phyloP scores from a whole-genome alignment of 108 stramenopile species.

The Cyclotella baltica region DNA sequence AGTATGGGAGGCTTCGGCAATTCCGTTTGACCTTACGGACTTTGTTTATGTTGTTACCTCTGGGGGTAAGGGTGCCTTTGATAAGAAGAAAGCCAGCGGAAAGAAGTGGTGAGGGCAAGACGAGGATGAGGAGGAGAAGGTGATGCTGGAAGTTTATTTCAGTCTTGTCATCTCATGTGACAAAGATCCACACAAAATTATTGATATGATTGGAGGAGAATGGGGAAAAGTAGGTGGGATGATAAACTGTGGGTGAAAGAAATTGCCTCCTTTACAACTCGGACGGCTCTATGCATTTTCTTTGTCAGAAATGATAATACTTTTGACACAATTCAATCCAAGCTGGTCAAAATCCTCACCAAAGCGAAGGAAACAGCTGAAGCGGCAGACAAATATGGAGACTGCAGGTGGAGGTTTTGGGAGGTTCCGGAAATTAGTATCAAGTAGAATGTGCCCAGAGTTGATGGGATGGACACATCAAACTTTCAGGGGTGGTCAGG shows the following conservation, averaged over 20 bases:
- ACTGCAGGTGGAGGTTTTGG: background rate
- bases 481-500: background rate
- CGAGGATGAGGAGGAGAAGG: background rate
- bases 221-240: conserved; percentile 1
- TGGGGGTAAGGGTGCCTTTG: background rate
- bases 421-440: background rate
- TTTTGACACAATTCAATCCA: background rate
- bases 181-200: background rate
- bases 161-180: background rate
- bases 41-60: background rate
- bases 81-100: too few species aligned
- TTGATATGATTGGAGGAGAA: background rate
- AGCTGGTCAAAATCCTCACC: background rate
- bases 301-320: background rate
- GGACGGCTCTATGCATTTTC: background rate
- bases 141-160: background rate
- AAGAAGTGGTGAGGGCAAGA: too few species aligned
- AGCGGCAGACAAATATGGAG: background rate
- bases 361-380: background rate
- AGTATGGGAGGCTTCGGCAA: background rate
- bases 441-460: background rate
- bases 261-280: conserved; percentile 1
- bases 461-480: background rate
- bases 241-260: background rate
- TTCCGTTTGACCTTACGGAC: background rate